Conservation (phyloP, 208 protist species). For the Acanthamoeba lenticulata region DNA sequence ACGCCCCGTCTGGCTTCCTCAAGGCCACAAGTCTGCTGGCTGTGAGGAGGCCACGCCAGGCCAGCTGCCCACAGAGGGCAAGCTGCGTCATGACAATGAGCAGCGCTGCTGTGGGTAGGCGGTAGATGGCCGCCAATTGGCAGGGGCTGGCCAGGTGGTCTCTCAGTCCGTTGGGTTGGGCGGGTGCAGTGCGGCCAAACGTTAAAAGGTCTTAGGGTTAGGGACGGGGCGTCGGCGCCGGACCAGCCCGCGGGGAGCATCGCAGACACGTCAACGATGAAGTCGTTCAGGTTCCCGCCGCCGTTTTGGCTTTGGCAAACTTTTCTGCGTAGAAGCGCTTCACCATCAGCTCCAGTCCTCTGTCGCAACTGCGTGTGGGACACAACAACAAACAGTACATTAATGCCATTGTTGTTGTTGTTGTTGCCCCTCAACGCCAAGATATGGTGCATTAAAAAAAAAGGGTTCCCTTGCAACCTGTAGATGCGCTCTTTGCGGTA, state of each 20-base stretch:
- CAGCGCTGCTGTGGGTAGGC: not conserved
- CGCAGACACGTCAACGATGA: not conserved
- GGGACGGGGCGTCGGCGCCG: too few relatives aligned
- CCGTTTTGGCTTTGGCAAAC: constrained; percentile 12
- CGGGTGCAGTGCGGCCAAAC: too few relatives aligned
- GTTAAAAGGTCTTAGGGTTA: too few relatives aligned
- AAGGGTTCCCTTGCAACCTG: too few relatives aligned
- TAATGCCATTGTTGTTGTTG: too few relatives aligned
- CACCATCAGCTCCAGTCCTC: constrained; percentile 28
- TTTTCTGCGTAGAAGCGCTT: constrained; percentile 24
- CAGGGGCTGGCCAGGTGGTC: too few relatives aligned
- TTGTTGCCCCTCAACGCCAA: too few relatives aligned
- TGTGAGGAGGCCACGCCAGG: not conserved
- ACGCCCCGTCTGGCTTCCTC: not conserved
- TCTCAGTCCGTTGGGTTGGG: too few relatives aligned
- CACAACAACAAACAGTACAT: too few relatives aligned
- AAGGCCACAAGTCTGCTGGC: not conserved
- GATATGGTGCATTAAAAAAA: too few relatives aligned
- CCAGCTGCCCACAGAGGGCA: not conserved
- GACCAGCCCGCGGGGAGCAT: too few relatives aligned
- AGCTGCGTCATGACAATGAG: not conserved
- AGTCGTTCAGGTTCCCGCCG: not conserved
- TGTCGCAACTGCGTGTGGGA: not conserved
- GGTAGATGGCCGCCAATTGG: not conserved
- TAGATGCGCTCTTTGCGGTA: too few relatives aligned